Evolutionary conservation across 2,329 filamentous ascomycete genomes (phyloP).

Genomic region (Cryphonectria nitschkei): DNA sequence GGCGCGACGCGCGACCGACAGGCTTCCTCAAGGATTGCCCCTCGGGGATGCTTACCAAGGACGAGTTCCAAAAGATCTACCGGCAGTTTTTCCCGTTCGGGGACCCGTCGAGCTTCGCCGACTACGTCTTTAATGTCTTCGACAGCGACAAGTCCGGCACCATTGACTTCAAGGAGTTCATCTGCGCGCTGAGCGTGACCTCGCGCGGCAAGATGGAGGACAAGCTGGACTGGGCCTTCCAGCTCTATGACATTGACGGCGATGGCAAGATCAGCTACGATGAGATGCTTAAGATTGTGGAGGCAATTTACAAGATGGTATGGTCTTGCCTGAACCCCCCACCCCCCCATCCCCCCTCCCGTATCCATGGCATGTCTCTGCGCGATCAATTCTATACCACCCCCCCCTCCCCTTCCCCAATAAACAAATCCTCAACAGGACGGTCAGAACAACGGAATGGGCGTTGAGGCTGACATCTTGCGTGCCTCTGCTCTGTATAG

Average conservation of each 20-base stretch:
- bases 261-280: slow-evolving; percentile 99
- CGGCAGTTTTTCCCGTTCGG: slow-evolving; percentile 99
- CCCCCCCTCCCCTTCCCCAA: no score
- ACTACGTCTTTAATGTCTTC: slow-evolving; percentile 99
- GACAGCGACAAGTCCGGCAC: slow-evolving; percentile 96
- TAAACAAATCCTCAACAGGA: background rate
- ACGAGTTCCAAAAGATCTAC: slow-evolving; percentile 99
- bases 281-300: slow-evolving; percentile 98
- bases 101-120: slow-evolving; percentile 94
- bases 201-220: slow-evolving; percentile 99
- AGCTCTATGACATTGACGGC: slow-evolving; percentile 98
- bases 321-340: slow-evolving; percentile 23
- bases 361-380: background rate
- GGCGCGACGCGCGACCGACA: slow-evolving; percentile 43
- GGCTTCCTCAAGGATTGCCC: slow-evolving; percentile 99
- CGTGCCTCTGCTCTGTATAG: slow-evolving; percentile 48
- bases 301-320: slow-evolving; percentile 99
- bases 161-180: slow-evolving; percentile 99
- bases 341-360: background rate
- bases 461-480: background rate
- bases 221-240: slow-evolving; percentile 99
- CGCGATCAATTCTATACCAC: background rate
- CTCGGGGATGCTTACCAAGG: slow-evolving; percentile 93
- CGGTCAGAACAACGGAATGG: background rate
- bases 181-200: slow-evolving; percentile 95